A percentile compares a stretch with the other conserved stretches of the same genome.
phyloP scores from a whole-genome alignment of 495 filamentous ascomycete genomes.

The Penicillium lagena region DNA sequence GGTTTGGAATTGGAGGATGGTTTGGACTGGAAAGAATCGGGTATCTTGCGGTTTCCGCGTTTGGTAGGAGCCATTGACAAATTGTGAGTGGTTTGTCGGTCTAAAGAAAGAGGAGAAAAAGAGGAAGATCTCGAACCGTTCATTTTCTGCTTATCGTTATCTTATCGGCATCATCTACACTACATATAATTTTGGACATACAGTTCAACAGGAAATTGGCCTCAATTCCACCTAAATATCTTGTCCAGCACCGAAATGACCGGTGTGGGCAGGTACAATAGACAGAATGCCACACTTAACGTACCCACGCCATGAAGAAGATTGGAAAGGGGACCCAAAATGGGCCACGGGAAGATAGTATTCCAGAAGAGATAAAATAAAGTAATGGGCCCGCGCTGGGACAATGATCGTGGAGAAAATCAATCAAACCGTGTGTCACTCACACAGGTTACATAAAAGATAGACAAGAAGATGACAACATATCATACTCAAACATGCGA shows the following conservation, averaged over 20 bases:
- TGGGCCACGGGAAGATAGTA: not conserved
- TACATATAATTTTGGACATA: too few species aligned
- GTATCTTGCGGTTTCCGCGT: too few species aligned
- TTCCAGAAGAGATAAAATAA: conserved; percentile 1
- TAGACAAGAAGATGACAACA: conserved; percentile 29
- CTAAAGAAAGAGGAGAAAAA: too few species aligned
- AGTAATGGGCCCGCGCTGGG: conserved; percentile 7
- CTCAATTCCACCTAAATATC: not conserved
- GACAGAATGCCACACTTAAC: not conserved
- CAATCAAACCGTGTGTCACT: conserved; percentile 22
- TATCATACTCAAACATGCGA: conserved; percentile 31
- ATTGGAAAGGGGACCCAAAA: not conserved
- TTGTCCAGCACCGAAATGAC: not conserved
- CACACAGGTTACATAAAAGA: conserved; percentile 32
- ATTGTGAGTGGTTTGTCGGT: too few species aligned
- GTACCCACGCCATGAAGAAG: not conserved
- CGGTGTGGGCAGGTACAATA: not conserved
- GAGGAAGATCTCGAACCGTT: too few species aligned
- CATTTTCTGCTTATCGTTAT: too few species aligned
- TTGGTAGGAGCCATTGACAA: too few species aligned
- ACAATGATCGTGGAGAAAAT: conserved; percentile 25
- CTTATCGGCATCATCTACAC: too few species aligned
- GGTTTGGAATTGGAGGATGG: too few species aligned
- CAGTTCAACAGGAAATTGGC: too few species aligned
- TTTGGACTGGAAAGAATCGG: too few species aligned